These are phyloP conservation scores for Trametes polyzona DNA, from an alignment of 1,284 basidiomycete genomes.

Conservation along the genomic window DNA sequence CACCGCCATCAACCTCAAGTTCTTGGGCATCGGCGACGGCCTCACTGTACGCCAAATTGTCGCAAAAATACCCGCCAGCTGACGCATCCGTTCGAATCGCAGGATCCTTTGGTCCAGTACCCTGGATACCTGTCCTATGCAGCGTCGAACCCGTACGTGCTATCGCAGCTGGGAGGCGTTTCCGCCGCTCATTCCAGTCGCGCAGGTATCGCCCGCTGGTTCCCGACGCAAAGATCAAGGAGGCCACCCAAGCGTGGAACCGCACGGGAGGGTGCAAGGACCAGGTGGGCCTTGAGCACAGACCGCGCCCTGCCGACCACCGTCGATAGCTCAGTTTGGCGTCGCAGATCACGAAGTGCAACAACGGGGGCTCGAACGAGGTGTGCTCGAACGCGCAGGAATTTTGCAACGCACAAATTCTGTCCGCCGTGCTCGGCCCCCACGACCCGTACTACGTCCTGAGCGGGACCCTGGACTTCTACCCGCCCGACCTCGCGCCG, in stretches of 20 bases:
- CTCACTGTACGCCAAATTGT: constrained; percentile 49
- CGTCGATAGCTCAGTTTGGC: background rate
- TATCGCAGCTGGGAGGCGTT: background rate
- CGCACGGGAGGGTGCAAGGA: constrained; percentile 51
- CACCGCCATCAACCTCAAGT: constrained; percentile 59
- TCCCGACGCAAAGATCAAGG: constrained; percentile 40
- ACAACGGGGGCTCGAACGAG: constrained; percentile 48
- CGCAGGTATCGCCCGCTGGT: constrained; percentile 54
- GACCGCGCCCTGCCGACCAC: background rate
- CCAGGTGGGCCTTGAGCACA: constrained; percentile 39
- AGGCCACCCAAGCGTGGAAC: constrained; percentile 50
- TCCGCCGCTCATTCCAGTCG: background rate
- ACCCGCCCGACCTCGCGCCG: constrained; percentile 52
- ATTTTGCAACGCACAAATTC: constrained; percentile 58
- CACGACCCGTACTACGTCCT: constrained; percentile 58
- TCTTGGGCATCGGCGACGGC: constrained; percentile 65
- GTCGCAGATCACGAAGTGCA: constrained; percentile 52
- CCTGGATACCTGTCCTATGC: constrained; percentile 60
- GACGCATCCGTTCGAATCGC: background rate
- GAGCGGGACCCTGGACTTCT: constrained; percentile 51
- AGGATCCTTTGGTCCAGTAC: constrained; percentile 64
- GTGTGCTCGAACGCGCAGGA: constrained; percentile 58
- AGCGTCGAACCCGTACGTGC: constrained; percentile 48
- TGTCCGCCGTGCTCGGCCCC: constrained; percentile 52
- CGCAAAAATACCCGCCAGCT: constrained; percentile 1